Base-by-base conservation (phyloP, 2,329 filamentous ascomycete genomes). In the Ascocoryne sarcoides region DNA sequence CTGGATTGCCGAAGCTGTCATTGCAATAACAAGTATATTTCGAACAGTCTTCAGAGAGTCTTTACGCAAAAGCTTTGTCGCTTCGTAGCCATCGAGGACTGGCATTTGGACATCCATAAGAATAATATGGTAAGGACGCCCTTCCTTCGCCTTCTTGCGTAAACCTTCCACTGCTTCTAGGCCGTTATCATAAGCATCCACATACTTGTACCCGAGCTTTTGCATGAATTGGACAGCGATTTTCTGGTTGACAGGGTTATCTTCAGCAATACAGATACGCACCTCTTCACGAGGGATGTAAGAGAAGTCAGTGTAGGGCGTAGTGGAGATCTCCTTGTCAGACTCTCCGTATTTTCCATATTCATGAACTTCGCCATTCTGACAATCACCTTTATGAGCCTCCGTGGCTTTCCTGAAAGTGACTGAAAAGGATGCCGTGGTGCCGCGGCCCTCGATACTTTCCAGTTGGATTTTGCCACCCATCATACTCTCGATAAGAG, bases 101-200 rank as follows among this genome's bases (percentile, higher is more conserved):
- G 89, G 89, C 89, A 95, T 95, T 63, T 95, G 88, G 3, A 94
- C 87, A 59, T 95, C 89, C 89, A 95, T 95, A 32, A 95, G 73
- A 30, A 94, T 82, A 21, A 95, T 73, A 55, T 95, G 88, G 64
- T 93, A 95, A 0, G 88, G 89, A 7, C 69, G 69, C 1, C 81
- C 82, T 47, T 84, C 81, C 32, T 67, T 70, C 3, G 83, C 82
- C 47, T 81, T 83, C 44, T 79, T 81, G 7, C 82, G 79, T n/a
- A 95, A 66, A 0, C 86, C 89, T 54, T 94, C 84, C 10, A 95
- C 83, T 0, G 89, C 88, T 63, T 89, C 86, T 46, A 83, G 73
- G 0, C 90, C 90, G 58, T 96, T 93, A 48, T 87, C 85, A 57
- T 88, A 95, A 1, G 89, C 88, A 60, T 90, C 83, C 37, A 92